Evolutionary conservation across 2,329 filamentous ascomycete genomes (phyloP).

Genomic region (Colletotrichum liaoningense): DNA sequence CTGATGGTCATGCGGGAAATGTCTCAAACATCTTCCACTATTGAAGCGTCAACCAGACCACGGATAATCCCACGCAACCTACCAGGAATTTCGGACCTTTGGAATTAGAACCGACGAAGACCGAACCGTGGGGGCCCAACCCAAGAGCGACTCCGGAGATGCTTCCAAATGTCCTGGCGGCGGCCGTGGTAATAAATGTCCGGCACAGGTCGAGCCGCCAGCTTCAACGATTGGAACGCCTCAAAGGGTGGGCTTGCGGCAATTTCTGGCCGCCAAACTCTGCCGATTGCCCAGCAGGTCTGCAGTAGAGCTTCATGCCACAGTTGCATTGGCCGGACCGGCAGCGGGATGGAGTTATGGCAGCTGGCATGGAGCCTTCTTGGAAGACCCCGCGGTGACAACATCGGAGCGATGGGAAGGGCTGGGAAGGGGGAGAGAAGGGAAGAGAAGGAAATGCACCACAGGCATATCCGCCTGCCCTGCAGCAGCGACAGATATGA

Average conservation of each 20-base stretch:
- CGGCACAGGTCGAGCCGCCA: slow-evolving; percentile 7
- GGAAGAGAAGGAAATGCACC: slow-evolving; percentile 18
- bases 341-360: slow-evolving; percentile 25
- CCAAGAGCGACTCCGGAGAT: slow-evolving; percentile 27
- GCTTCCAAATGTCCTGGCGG: slow-evolving; percentile 2
- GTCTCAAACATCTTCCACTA: slow-evolving; percentile 3
- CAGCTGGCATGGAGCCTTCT: slow-evolving; percentile 14
- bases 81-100: not conserved
- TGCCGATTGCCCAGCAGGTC: slow-evolving; percentile 24
- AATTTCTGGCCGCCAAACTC: slow-evolving; percentile 31
- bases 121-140: slow-evolving; percentile 17
- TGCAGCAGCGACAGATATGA: slow-evolving; percentile 25
- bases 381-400: slow-evolving; percentile 21
- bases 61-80: not conserved
- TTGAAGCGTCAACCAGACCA: not conserved
- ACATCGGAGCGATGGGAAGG: slow-evolving; percentile 16
- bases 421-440: not conserved
- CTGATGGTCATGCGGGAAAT: slow-evolving; percentile 8
- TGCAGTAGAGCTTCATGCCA: slow-evolving; percentile 31
- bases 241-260: slow-evolving; percentile 33
- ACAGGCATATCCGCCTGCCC: slow-evolving; percentile 23
- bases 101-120: slow-evolving; percentile 17
- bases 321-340: slow-evolving; percentile 32
- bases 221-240: slow-evolving; percentile 34
- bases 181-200: slow-evolving; percentile 22